Evolutionary conservation across 2,329 filamentous ascomycete genomes (phyloP), one percentile per base, ranked within the genome.

Genomic region (Xylariomycetidae sp.): DNA sequence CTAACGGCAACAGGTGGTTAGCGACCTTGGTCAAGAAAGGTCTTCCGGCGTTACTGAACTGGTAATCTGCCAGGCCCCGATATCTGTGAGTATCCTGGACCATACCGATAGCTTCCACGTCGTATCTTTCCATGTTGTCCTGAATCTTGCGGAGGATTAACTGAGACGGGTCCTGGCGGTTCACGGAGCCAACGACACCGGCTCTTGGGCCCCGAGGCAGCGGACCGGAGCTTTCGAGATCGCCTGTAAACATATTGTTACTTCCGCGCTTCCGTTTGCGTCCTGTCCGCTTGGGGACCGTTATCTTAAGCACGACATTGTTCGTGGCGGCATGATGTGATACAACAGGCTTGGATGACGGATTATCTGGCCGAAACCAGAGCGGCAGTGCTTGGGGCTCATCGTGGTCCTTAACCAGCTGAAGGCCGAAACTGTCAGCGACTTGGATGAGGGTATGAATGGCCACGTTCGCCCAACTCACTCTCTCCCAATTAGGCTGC

Each of bases 11-110:
- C 17, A 93, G 68, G 34, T 82, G 75, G 3, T 88, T 70, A 32
- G 76, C 72, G 37, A 95, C 78, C 38, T 79, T 76, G 19, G 71
- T 70, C 49, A 88, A 77, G 56, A 93, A 85, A 0, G 73, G 64
- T 28, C 81, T 82, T 22, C 74, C 70, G 10, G 70, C 70, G 31
- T 82, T 79, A 15, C 85, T 78, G 60, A 82, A 90, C 50, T 93
- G 86, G 52, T 93, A 93, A 59, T 96, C 90, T 7, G 87, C 82
- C 44, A 94, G 70, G 19, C 74, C 80, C 54, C 90, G 76, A 59
- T 93, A 98, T 23, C 90, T 77, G 66, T 96, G 88, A 1, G 83
- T 92, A 46, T 85, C 78, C 35, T 79, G 76, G 40, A 95, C 74
- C 14, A 78, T 60, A 6, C 87, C 87, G 3, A 89, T 70, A 1